A percentile compares a stretch with the other conserved stretches of the same genome.
Conservation (phyloP, 495 filamentous ascomycete genomes). For the Parathielavia appendiculata region DNA sequence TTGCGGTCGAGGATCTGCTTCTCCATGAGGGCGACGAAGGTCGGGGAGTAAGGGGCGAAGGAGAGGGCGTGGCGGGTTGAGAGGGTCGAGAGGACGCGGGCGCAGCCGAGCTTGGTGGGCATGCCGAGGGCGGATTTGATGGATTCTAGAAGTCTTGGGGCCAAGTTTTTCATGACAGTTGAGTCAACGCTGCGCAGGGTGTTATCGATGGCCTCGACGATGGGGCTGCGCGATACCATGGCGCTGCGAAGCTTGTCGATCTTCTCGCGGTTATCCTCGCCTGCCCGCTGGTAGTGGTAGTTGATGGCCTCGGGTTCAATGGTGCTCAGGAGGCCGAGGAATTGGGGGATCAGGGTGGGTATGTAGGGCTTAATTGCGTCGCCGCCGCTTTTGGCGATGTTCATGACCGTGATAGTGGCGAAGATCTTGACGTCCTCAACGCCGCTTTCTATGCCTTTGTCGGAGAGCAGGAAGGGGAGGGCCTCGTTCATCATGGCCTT, state of each 20-base stretch:
- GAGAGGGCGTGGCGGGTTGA: conserved; percentile 68
- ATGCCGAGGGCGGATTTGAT: conserved; percentile 84
- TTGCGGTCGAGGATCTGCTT: conserved; percentile 84
- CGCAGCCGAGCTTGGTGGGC: conserved; percentile 87
- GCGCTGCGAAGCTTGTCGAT: conserved; percentile 80
- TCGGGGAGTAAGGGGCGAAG: conserved; percentile 70
- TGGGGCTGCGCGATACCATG: conserved; percentile 77
- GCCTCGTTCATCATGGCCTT: conserved; percentile 73
- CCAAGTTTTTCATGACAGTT: conserved; percentile 64
- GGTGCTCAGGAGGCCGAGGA: conserved; percentile 74
- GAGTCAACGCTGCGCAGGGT: conserved; percentile 83
- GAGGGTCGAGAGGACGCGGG: conserved; percentile 79
- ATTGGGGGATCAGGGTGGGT: conserved; percentile 71
- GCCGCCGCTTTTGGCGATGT: conserved; percentile 82
- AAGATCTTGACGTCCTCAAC: conserved; percentile 78
- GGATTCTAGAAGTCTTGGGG: conserved; percentile 63
- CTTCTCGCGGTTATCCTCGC: conserved; percentile 76
- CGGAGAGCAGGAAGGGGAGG: conserved; percentile 85
- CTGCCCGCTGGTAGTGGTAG: conserved; percentile 83
- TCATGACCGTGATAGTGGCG: conserved; percentile 68
- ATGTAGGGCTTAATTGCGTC: conserved; percentile 71
- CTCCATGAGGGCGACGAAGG: conserved; percentile 68
- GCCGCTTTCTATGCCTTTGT: conserved; percentile 78
- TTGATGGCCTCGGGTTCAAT: conserved; percentile 84
- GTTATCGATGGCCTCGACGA: conserved; percentile 89